Conservation (phyloP, 2,329 filamentous ascomycete species). For the Zalaria obscura region DNA sequence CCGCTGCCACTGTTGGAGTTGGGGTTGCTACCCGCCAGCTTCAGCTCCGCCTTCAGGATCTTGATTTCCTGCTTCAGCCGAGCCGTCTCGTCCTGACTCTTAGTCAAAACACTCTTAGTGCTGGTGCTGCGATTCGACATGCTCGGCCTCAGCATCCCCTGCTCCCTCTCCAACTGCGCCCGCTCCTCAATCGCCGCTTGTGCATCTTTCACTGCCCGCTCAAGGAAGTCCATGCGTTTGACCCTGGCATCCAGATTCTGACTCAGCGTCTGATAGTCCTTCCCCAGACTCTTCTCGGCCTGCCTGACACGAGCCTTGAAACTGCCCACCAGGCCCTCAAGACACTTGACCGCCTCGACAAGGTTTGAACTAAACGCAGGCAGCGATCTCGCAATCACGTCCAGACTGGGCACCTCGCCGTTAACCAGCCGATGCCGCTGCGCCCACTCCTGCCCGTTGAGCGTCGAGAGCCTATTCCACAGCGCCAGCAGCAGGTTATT, state of each 20-base stretch:
- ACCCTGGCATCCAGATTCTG: constrained; percentile 63
- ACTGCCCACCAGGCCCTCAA: constrained; percentile 64
- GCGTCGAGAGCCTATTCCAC: constrained; percentile 73
- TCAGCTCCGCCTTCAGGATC: constrained; percentile 44
- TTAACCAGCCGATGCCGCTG: constrained; percentile 82
- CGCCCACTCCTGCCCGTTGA: constrained; percentile 87
- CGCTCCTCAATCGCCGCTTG: constrained; percentile 38
- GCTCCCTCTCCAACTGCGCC: constrained; percentile 19
- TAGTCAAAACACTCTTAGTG: constrained; percentile 8
- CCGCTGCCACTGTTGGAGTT: constrained; percentile 27
- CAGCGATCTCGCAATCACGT: constrained; percentile 73
- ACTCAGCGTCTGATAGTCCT: constrained; percentile 80
- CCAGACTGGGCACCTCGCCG: constrained; percentile 70
- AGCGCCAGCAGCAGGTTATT: constrained; percentile 78
- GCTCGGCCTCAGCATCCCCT: constrained; percentile 1
- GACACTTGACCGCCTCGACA: constrained; percentile 68
- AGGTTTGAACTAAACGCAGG: constrained; percentile 86
- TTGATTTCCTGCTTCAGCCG: constrained; percentile 48
- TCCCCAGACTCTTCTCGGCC: constrained; percentile 81
- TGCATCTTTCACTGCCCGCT: constrained; percentile 59
- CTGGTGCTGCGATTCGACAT: constrained; percentile 17
- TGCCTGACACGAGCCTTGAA: constrained; percentile 69
- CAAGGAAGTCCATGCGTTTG: constrained; percentile 78
- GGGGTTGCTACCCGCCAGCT: constrained; percentile 30
- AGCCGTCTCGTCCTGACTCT: constrained; percentile 37